phyloP scores from a whole-genome alignment of 2,329 filamentous ascomycete species.

The Colletotrichum phormii region DNA sequence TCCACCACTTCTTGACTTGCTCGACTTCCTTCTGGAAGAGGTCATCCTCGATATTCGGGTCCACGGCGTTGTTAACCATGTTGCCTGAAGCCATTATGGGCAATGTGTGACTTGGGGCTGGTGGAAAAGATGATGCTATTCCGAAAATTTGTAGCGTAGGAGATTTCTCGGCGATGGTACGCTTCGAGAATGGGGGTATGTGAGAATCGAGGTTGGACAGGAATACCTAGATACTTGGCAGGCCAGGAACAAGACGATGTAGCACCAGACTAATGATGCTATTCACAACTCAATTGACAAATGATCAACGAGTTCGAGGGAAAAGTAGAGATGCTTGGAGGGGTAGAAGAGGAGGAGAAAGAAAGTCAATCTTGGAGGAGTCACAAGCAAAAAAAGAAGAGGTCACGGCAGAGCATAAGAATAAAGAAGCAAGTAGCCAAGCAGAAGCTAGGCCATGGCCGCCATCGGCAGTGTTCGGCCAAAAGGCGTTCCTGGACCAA shows the following conservation, averaged over 20 bases:
- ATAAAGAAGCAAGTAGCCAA: slow-evolving; percentile 24
- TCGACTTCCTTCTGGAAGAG: slow-evolving; percentile 85
- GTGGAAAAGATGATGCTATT: background rate
- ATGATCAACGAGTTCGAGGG: slow-evolving; percentile 10
- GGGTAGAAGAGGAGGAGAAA: slow-evolving; percentile 33
- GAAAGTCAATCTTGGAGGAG: slow-evolving; percentile 36
- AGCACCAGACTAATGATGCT: slow-evolving; percentile 30
- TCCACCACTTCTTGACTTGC: slow-evolving; percentile 95
- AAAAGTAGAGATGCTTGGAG: slow-evolving; percentile 23
- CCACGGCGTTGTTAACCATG: slow-evolving; percentile 69
- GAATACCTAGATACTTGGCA: background rate
- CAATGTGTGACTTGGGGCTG: slow-evolving; percentile 8
- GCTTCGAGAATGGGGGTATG: background rate
- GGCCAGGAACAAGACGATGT: background rate
- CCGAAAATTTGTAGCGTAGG: background rate
- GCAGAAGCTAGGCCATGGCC: slow-evolving; percentile 32
- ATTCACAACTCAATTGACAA: slow-evolving; percentile 26
- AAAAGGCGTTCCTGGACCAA: slow-evolving; percentile 37
- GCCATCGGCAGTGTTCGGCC: slow-evolving; percentile 36
- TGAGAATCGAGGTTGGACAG: background rate
- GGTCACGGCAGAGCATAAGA: slow-evolving; percentile 9
- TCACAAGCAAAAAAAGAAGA: slow-evolving; percentile 35
- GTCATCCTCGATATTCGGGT: slow-evolving; percentile 69
- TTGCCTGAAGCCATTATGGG: slow-evolving; percentile 70
- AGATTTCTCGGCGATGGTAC: background rate